Conservation (phyloP, 2,329 filamentous ascomycete species). For the Ceratocystis smalleyi region DNA sequence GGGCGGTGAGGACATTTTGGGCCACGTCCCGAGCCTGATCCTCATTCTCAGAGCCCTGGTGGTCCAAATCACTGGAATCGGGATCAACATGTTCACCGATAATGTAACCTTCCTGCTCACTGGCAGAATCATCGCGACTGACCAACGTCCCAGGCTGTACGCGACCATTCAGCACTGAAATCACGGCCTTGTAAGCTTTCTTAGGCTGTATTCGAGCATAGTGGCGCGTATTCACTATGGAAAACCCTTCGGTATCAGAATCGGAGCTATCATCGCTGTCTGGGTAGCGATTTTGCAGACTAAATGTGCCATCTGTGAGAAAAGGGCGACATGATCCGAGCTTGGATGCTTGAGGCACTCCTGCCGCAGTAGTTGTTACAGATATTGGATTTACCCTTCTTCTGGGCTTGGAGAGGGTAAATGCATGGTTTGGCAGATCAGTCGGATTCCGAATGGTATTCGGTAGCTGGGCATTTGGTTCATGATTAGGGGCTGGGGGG, state of each 20-base stretch:
- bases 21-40: constrained; percentile 19
- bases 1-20: neutral
- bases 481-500: neutral
- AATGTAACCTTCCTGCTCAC: constrained; percentile 15
- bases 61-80: constrained; percentile 24
- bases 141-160: constrained; percentile 16
- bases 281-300: constrained; percentile 9
- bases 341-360: neutral
- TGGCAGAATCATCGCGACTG: constrained; percentile 15
- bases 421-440: neutral
- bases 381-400: neutral
- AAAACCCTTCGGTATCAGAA: constrained; percentile 21
- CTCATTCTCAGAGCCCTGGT: constrained; percentile 29
- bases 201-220: constrained; percentile 31
- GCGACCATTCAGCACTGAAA: constrained; percentile 24
- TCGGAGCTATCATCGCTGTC: constrained; percentile 15
- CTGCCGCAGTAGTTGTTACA: neutral
- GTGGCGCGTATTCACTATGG: constrained; percentile 19
- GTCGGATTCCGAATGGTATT: neutral
- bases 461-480: neutral
- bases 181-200: constrained; percentile 30
- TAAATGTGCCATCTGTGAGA: constrained; percentile 14
- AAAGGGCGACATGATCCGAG: constrained; percentile 19
- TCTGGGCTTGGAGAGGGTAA: neutral
- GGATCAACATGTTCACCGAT: constrained; percentile 7